phyloP scores from a whole-genome alignment of 2,329 filamentous ascomycete genomes.

The Colletotrichum filicis region DNA sequence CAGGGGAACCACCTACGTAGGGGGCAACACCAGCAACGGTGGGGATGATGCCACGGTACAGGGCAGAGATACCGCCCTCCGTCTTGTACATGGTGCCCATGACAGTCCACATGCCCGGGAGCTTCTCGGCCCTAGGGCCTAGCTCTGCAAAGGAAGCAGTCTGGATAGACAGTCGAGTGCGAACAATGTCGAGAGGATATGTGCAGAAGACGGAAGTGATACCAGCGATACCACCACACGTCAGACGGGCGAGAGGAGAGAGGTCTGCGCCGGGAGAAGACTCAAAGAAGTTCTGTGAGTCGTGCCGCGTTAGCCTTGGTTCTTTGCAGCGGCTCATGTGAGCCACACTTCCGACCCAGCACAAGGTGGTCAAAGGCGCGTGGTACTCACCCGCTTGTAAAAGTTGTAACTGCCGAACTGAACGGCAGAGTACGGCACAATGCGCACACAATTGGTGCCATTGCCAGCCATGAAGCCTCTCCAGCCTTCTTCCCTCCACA shows the following conservation, averaged over 20 bases:
- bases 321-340: not conserved
- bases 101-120: constrained; percentile 94
- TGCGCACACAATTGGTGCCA: constrained; percentile 97
- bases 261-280: constrained; percentile 78
- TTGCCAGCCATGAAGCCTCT: constrained; percentile 97
- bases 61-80: constrained; percentile 84
- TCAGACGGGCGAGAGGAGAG: constrained; percentile 76
- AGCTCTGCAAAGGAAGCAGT: constrained; percentile 93
- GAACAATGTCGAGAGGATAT: constrained; percentile 97
- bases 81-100: constrained; percentile 87
- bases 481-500: constrained; percentile 98
- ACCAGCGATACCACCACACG: constrained; percentile 92
- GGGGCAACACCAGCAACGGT: constrained; percentile 96
- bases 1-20: constrained; percentile 69
- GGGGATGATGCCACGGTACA: constrained; percentile 95
- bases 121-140: constrained; percentile 69
- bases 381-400: constrained; percentile 80
- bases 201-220: constrained; percentile 96
- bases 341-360: no score
- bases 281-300: constrained; percentile 77
- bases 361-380: not conserved
- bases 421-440: constrained; percentile 97
- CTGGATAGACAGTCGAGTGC: constrained; percentile 95
- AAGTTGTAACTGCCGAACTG: constrained; percentile 99
- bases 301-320: constrained; percentile 21